Evolutionary conservation across 2,329 filamentous ascomycete genomes (phyloP), one percentile per base, ranked within the genome.

Genomic region (Ascochyta rabiei): DNA sequence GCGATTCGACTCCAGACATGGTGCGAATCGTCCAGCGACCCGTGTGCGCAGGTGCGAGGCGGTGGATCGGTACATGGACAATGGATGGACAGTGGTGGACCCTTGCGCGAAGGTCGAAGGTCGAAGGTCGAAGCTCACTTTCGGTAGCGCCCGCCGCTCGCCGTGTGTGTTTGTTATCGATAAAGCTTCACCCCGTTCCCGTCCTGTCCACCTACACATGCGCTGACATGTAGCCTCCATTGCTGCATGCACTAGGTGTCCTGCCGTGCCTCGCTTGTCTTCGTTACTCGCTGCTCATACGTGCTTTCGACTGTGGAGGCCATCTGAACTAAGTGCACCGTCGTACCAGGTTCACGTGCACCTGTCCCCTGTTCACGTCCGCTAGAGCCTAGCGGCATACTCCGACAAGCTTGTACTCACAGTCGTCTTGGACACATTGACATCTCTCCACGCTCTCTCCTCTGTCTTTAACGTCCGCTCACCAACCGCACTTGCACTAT

Each of bases 1-100:
- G 56, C 18, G 71, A 61, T 16, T 68, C 66, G 18, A 51, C 24
- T 15, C 45, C 63, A 23, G 71, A 62, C 67, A 72, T 74, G 37
- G 41, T 42, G 34, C 28, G 31, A 31, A 26, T 34, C 42, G 30
- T 19, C 40, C 48, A 37, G 38, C 44, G 44, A 39, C 26, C 16
- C 33, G 38, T n/a, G 30, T 38, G 47, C 38, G 19, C 31, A 26
- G 33, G 18, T 15, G 37, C 41, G 41, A 44, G n/a, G 50, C 21
- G 28, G 44, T 40, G 39, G 39, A 51, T 31, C 16, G 41, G 34
- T 37, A 19, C 40, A 35, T 45, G 40, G 19, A 33, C 26, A 24
- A 43, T 33, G 40, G 35, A 35, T 45, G 40, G 19, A 33, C 26
- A 24, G 43, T 33, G 40, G 35, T 56, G 55, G 62, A 52, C 55